Conservation (phyloP, 2,329 filamentous ascomycete species). For the Intubia oerlemansii region DNA sequence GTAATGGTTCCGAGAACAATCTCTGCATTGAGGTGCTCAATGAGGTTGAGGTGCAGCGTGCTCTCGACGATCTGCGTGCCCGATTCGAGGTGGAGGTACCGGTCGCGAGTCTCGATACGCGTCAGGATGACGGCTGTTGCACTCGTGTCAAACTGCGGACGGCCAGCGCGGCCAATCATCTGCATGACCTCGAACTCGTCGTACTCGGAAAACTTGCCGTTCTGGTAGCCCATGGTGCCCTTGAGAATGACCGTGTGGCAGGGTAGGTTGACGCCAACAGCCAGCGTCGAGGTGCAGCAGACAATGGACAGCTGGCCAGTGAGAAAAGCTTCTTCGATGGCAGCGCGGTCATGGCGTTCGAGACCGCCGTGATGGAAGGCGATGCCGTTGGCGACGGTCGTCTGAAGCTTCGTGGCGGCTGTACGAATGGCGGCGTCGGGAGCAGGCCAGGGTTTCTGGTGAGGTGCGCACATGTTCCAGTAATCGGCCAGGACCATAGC, state of each 20-base stretch:
- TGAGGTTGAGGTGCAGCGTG: slow-evolving; percentile 54
- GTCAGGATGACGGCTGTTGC: slow-evolving; percentile 68
- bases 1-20: slow-evolving; percentile 55
- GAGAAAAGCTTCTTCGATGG: slow-evolving; percentile 47
- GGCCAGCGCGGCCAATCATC: slow-evolving; percentile 68
- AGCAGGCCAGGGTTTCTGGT: slow-evolving; percentile 39
- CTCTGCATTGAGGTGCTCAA: slow-evolving; percentile 72
- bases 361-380: slow-evolving; percentile 72
- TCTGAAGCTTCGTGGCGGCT: slow-evolving; percentile 36
- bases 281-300: slow-evolving; percentile 71
- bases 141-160: slow-evolving; percentile 62
- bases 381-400: slow-evolving; percentile 32
- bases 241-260: slow-evolving; percentile 72
- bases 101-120: slow-evolving; percentile 34
- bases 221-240: slow-evolving; percentile 47
- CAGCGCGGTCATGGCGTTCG: slow-evolving; percentile 36
- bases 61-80: slow-evolving; percentile 59
- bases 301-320: slow-evolving; percentile 57
- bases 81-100: slow-evolving; percentile 54
- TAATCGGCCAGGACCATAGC: slow-evolving; percentile 44
- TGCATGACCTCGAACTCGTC: slow-evolving; percentile 75
- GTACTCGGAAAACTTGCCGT: slow-evolving; percentile 42
- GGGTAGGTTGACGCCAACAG: slow-evolving; percentile 66
- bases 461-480: slow-evolving; percentile 31
- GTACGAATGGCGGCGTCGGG: slow-evolving; percentile 30